Conservation (phyloP, 257 asterid genomes). For the Knoxia roxburghii region DNA sequence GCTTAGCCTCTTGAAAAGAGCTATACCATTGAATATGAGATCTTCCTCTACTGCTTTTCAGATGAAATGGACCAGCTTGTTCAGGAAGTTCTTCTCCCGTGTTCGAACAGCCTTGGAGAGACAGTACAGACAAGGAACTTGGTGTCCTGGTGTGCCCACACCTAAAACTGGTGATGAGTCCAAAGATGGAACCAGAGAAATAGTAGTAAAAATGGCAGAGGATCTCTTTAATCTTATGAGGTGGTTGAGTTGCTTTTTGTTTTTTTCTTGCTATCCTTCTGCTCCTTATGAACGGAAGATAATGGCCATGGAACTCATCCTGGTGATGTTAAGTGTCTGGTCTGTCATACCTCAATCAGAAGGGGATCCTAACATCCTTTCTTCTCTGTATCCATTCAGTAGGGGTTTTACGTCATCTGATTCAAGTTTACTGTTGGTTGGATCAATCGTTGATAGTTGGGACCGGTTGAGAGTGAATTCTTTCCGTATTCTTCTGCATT, state of each 20-base stretch:
- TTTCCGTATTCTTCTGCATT: conserved; percentile 63
- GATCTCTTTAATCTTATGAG: conserved; percentile 60
- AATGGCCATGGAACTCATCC: conserved; percentile 87
- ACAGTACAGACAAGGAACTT: conserved; percentile 62
- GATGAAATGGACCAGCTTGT: conserved; percentile 97
- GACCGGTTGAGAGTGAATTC: conserved; percentile 80
- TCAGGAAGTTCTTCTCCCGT: conserved; percentile 85
- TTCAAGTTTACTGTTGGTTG: conserved; percentile 78
- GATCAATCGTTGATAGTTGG: conserved; percentile 97
- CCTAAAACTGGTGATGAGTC: conserved; percentile 29
- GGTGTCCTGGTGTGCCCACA: conserved; percentile 52
- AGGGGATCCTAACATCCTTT: conserved; percentile 34
- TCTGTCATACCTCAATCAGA: conserved; percentile 39
- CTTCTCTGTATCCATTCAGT: conserved; percentile 58
- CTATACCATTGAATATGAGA: conserved; percentile 93
- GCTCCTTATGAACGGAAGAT: conserved; percentile 97
- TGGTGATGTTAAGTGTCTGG: conserved; percentile 78
- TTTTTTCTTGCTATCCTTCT: conserved; percentile 92
- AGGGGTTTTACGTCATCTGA: conserved; percentile 59
- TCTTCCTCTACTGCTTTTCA: conserved; percentile 89
- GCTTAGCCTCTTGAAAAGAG: conserved; percentile 75
- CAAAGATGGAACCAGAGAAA: conserved; percentile 28
- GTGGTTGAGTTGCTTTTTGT: conserved; percentile 85
- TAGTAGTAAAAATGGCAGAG: conserved; percentile 48
- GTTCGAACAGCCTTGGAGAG: conserved; percentile 88